Evolutionary conservation across 805 yeast species (phyloP), one percentile per base, ranked within the genome.

Genomic region (Myxozyma lipomycoides): DNA sequence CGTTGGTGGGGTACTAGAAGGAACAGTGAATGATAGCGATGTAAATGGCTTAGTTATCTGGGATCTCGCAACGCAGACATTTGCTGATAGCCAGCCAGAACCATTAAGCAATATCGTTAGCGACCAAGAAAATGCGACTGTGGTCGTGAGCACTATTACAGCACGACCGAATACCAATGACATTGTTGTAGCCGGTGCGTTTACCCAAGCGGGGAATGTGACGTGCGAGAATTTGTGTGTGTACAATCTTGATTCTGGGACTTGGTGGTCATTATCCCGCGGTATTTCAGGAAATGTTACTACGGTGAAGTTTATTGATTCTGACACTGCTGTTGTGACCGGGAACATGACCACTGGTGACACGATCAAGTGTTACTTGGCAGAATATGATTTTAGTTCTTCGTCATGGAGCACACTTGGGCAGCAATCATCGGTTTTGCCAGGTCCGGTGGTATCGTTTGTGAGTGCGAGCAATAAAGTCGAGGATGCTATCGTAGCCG

Each of bases 111-210:
- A 76, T 2, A 12, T 9, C 12, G 32, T 9, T 12, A 12, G 12
- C 32, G 7, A 7, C 32, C 12, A 28, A 7, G 7, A 7, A 7
- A 64, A 71, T 9, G 67, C 70, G 2, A 55, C 57, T 3, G 68
- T 70, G n/a, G 61, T 64, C 5, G 73, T 81, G 12, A 71, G 72
- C 45, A 65, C 66, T 17, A 56, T 74, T 17, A 69, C 70, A 30
- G 72, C 75, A 28, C 70, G 70, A 22, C 68, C 66, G 25, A 70
- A 73, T 25, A 47, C 68, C 5, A 69, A 75, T 1, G 60, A 72
- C 18, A 67, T 88, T 24, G 71, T 82, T 26, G 86, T 86, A 10
- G 95, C 85, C 36, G 96, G 97, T 22, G 72, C 76, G 39, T 88
- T 86, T 63, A 75, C 73, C 19, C 64, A 72, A 19, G 82, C 85